These are phyloP conservation scores for Ailanthus altissimus DNA, from an alignment of 345 rosid species.

Conservation along the genomic window DNA sequence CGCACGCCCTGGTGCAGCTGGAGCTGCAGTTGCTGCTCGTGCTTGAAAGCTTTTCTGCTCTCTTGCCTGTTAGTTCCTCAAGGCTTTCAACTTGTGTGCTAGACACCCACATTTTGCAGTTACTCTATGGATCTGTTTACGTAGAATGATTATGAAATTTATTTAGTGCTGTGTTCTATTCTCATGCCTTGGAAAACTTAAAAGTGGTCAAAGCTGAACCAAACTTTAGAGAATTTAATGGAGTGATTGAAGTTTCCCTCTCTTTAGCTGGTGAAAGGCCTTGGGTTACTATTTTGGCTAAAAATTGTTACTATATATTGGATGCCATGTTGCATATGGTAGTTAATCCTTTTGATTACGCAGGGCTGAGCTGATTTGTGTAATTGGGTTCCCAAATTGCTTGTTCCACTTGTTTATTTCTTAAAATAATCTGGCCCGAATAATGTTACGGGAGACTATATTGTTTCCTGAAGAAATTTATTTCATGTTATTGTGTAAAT, in stretches of 20 bases:
- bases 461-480: too few species aligned
- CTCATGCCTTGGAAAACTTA: not conserved
- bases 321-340: not conserved
- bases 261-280: not conserved
- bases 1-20: constrained; percentile 30
- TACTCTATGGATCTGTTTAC: not conserved
- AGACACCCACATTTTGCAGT: not conserved
- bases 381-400: not conserved
- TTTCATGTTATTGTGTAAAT: too few species aligned
- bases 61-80: not conserved
- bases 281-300: not conserved
- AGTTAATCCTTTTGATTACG: not conserved
- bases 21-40: constrained; percentile 25
- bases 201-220: not conserved
- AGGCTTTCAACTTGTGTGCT: not conserved
- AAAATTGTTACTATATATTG: not conserved
- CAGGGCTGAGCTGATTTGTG: not conserved
- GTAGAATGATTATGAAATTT: not conserved
- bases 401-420: not conserved
- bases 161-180: not conserved
- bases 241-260: not conserved
- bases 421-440: too few species aligned
- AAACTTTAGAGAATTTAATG: constrained; percentile 6
- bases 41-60: constrained; percentile 6
- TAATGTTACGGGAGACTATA: too few species aligned